Conservation (phyloP, 2,329 filamentous ascomycete genomes). For the Alternaria solani region DNA sequence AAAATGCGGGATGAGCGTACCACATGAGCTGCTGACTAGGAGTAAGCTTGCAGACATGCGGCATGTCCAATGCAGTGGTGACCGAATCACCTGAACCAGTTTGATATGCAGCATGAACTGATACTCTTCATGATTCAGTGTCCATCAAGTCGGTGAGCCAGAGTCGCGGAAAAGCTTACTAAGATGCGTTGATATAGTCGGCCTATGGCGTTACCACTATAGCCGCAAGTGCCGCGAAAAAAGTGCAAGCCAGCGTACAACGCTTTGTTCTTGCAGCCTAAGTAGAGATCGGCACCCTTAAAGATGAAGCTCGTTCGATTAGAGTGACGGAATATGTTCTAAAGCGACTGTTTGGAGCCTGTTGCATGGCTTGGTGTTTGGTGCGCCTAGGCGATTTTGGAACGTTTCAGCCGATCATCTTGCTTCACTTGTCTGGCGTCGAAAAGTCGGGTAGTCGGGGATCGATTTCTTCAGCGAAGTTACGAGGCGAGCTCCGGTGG, state of each 20-base stretch:
- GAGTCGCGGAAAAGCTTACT: background rate
- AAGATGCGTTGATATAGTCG: background rate
- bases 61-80: background rate
- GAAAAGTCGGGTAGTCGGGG: background rate
- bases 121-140: background rate
- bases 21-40: slow-evolving; percentile 1
- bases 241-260: background rate
- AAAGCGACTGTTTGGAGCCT: background rate
- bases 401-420: background rate
- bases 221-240: slow-evolving; percentile 1
- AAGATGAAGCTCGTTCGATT: background rate
- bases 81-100: background rate
- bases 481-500: background rate
- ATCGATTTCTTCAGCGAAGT: background rate
- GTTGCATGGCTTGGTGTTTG: slow-evolving; percentile 1
- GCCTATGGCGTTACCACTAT: background rate
- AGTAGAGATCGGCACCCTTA: background rate
- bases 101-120: background rate
- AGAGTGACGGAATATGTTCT: background rate
- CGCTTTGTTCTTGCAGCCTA: background rate
- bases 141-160: background rate
- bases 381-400: background rate
- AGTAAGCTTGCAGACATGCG: background rate
- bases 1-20: slow-evolving; percentile 12
- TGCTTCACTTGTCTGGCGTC: background rate